phyloP scores from a whole-genome alignment of 371 early-diverging fungal species.

The Rhizopus arrhizus region DNA sequence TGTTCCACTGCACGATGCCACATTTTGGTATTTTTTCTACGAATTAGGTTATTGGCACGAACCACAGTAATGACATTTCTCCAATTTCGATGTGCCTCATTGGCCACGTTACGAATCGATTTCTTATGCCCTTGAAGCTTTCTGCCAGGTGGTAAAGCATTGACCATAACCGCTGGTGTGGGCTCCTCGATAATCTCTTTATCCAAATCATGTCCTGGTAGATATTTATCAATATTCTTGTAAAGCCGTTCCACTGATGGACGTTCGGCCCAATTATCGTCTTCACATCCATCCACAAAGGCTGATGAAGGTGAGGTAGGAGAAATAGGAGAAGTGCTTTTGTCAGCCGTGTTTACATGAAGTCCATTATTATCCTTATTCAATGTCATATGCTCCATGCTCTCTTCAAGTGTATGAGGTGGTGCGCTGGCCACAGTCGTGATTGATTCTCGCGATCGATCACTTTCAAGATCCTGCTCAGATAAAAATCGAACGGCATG shows the following conservation, averaged over 20 bases:
- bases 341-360: background rate
- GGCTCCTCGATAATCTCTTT: conserved; percentile 72
- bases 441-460: background rate
- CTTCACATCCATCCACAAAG: conserved; percentile 19
- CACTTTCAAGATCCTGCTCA: background rate
- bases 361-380: background rate
- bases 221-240: conserved; percentile 75
- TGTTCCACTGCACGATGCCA: conserved; percentile 64
- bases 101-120: conserved; percentile 62
- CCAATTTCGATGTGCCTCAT: conserved; percentile 54
- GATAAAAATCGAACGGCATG: conserved; percentile 17
- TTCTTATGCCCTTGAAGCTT: conserved; percentile 53
- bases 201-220: conserved; percentile 82
- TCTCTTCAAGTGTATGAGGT: conserved; percentile 12
- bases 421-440: conserved; percentile 12
- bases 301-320: conserved; percentile 22
- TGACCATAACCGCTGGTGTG: conserved; percentile 21
- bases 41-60: conserved; percentile 39
- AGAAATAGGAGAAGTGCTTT: conserved; percentile 8
- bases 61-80: conserved; percentile 42
- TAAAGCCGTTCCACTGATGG: conserved; percentile 75
- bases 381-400: conserved; percentile 9
- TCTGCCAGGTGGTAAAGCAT: conserved; percentile 28
- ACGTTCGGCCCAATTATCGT: conserved; percentile 65
- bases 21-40: conserved; percentile 65